A percentile compares a stretch with the other conserved stretches of the same genome.
phyloP scores from a whole-genome alignment of 1,284 basidiomycete species.

The Moesziomyces sp. region DNA sequence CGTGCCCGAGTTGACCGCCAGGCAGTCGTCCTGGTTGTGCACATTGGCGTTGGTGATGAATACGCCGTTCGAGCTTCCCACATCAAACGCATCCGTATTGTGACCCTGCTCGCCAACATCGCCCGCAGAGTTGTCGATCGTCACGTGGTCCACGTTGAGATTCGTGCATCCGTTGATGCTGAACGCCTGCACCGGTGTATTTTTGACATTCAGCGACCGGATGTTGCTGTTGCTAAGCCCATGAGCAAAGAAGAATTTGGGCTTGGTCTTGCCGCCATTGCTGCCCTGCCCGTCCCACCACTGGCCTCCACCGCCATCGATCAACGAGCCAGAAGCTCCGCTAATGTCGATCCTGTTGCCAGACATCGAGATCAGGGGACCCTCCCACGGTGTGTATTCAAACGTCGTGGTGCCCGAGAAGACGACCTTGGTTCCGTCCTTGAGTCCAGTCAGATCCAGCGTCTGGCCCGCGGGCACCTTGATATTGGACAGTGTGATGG shows the following conservation, averaged over 20 bases:
- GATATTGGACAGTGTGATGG: slow-evolving; percentile 36
- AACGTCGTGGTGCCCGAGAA: slow-evolving; percentile 41
- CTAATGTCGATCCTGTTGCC: slow-evolving; percentile 15
- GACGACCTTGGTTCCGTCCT: slow-evolving; percentile 15
- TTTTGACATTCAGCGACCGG: slow-evolving; percentile 19
- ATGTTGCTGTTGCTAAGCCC: slow-evolving; percentile 22
- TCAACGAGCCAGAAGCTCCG: slow-evolving; percentile 7
- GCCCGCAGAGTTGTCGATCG: slow-evolving; percentile 25
- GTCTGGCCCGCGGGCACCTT: slow-evolving; percentile 34
- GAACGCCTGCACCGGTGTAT: slow-evolving; percentile 44
- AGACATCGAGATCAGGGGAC: slow-evolving; percentile 30
- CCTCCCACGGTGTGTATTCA: slow-evolving; percentile 31
- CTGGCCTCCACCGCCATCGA: slow-evolving; percentile 20
- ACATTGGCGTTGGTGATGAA: slow-evolving; percentile 24
- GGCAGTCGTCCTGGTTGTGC: slow-evolving; percentile 40
- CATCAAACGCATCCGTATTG: slow-evolving; percentile 49
- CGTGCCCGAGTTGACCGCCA: slow-evolving; percentile 40
- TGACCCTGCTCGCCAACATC: slow-evolving; percentile 11
- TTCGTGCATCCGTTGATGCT: slow-evolving; percentile 25
- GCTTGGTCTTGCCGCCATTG: slow-evolving; percentile 39
- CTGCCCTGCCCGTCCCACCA: slow-evolving; percentile 40
- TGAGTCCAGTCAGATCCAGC: slow-evolving; percentile 30
- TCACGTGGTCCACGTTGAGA: slow-evolving; percentile 17
- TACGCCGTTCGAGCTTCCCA: slow-evolving; percentile 22
- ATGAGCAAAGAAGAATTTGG: slow-evolving; percentile 32